Conservation (phyloP, 768 basidiomycete genomes). For the Mycena haematopus region DNA sequence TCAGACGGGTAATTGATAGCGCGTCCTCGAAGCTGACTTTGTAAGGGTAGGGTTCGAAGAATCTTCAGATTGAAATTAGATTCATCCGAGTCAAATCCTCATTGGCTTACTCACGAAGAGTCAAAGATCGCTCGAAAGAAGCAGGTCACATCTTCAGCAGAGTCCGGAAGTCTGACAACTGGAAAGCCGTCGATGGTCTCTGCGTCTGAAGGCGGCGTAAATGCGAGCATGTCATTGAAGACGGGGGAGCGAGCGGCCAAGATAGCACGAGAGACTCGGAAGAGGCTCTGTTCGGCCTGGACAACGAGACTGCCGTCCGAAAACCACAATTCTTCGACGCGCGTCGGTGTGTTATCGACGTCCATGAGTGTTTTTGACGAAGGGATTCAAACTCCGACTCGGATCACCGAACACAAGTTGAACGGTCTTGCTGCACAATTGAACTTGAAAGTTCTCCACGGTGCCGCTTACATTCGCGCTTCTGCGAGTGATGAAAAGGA, state of each 20-base stretch:
- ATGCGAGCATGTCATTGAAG: slow-evolving; percentile 31
- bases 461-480: too few relatives aligned
- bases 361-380: background rate
- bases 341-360: slow-evolving; percentile 1
- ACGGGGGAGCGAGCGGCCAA: slow-evolving; percentile 33
- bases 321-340: slow-evolving; percentile 34
- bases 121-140: slow-evolving; percentile 20
- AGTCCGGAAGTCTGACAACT: slow-evolving; percentile 32
- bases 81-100: too few relatives aligned
- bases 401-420: too few relatives aligned
- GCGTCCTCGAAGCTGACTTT: background rate
- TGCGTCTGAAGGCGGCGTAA: slow-evolving; percentile 27
- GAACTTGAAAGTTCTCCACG: too few relatives aligned
- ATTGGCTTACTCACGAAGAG: background rate
- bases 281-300: slow-evolving; percentile 32
- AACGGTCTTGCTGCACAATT: too few relatives aligned
- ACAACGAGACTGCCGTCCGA: slow-evolving; percentile 36
- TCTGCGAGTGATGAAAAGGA: too few relatives aligned
- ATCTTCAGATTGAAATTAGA: background rate
- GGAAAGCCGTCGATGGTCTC: slow-evolving; percentile 33
- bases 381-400: too few relatives aligned
- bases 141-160: background rate
- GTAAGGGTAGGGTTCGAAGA: slow-evolving; percentile 8
- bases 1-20: slow-evolving; percentile 10
- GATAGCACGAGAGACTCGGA: slow-evolving; percentile 34